Percentiles rank a stretch among this genome's conserved stretches.
Conservation (phyloP, 2,329 filamentous ascomycete species). For the Orbilia brochopaga region DNA sequence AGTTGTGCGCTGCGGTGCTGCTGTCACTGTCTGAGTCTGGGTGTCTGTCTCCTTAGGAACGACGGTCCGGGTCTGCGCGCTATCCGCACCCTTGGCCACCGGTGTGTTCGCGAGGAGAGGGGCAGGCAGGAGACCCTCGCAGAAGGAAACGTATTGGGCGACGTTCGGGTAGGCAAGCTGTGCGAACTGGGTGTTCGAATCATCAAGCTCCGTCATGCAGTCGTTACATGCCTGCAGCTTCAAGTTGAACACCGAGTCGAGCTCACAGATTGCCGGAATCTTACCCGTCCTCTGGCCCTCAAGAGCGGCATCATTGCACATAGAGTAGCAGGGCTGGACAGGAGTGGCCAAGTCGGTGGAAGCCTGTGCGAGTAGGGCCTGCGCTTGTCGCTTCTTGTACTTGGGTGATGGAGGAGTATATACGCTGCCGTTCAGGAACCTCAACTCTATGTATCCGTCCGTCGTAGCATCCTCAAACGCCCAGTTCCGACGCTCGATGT, state of each 20-base stretch:
- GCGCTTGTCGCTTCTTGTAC: slow-evolving; percentile 41
- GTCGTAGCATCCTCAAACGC: slow-evolving; percentile 27
- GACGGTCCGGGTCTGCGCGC: slow-evolving; percentile 15
- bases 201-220: slow-evolving; percentile 38
- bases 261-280: slow-evolving; percentile 34
- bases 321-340: slow-evolving; percentile 41
- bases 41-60: slow-evolving; percentile 24
- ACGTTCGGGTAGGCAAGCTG: slow-evolving; percentile 44
- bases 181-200: slow-evolving; percentile 35
- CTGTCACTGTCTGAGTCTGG: slow-evolving; percentile 19
- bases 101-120: slow-evolving; percentile 34
- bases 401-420: slow-evolving; percentile 11
- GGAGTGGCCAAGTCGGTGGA: slow-evolving; percentile 31
- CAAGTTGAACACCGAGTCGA: slow-evolving; percentile 35
- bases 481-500: slow-evolving; percentile 42
- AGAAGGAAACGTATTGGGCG: slow-evolving; percentile 47
- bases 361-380: slow-evolving; percentile 38
- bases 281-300: slow-evolving; percentile 47
- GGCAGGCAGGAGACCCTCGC: slow-evolving; percentile 42
- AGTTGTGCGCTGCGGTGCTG: slow-evolving; percentile 13
- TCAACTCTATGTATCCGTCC: slow-evolving; percentile 28
- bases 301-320: slow-evolving; percentile 33
- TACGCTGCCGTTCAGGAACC: not conserved
- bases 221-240: slow-evolving; percentile 40
- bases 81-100: slow-evolving; percentile 43